A percentile compares a stretch with the other conserved stretches of the same genome.
Evolutionary conservation across 2,329 filamentous ascomycete species (phyloP).

Genomic region (Nannizziopsis barbatae): DNA sequence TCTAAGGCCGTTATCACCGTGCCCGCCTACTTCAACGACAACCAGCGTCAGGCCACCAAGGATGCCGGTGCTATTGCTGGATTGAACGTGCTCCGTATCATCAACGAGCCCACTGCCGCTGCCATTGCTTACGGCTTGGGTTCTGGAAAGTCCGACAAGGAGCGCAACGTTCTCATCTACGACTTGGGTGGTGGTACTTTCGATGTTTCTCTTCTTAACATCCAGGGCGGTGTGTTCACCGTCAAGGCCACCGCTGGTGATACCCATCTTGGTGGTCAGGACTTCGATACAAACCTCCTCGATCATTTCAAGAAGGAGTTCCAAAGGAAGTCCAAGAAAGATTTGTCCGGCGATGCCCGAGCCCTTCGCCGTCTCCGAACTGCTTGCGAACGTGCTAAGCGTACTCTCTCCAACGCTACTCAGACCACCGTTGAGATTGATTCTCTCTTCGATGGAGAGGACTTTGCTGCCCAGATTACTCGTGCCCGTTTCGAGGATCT

Average conservation of each 20-base stretch:
- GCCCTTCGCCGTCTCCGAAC: slow-evolving; percentile 92
- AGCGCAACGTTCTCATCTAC: slow-evolving; percentile 98
- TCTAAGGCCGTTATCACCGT: slow-evolving; percentile 99
- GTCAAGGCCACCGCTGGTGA: slow-evolving; percentile 98
- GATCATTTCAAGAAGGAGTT: slow-evolving; percentile 98
- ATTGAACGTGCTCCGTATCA: slow-evolving; percentile 98
- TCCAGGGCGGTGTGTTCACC: slow-evolving; percentile 98
- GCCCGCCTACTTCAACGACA: slow-evolving; percentile 99
- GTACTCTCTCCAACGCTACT: slow-evolving; percentile 92
- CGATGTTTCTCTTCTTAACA: slow-evolving; percentile 98
- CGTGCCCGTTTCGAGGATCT: slow-evolving; percentile 98
- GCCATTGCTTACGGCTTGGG: slow-evolving; percentile 98
- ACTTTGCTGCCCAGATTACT: slow-evolving; percentile 94
- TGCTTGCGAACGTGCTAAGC: slow-evolving; percentile 98
- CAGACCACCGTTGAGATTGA: slow-evolving; percentile 98
- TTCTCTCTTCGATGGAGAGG: slow-evolving; percentile 94
- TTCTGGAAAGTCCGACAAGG: slow-evolving; percentile 87
- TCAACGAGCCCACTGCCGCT: slow-evolving; percentile 98
- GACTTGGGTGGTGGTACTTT: slow-evolving; percentile 99
- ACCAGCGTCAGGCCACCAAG: slow-evolving; percentile 99
- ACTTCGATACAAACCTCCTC: slow-evolving; percentile 92
- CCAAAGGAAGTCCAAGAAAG: slow-evolving; percentile 65
- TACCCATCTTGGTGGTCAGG: slow-evolving; percentile 88
- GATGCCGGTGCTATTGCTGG: slow-evolving; percentile 95
- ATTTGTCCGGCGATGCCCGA: slow-evolving; percentile 57